Conservation (phyloP, 2,329 filamentous ascomycete genomes). For the Fusarium fracticaudum region DNA sequence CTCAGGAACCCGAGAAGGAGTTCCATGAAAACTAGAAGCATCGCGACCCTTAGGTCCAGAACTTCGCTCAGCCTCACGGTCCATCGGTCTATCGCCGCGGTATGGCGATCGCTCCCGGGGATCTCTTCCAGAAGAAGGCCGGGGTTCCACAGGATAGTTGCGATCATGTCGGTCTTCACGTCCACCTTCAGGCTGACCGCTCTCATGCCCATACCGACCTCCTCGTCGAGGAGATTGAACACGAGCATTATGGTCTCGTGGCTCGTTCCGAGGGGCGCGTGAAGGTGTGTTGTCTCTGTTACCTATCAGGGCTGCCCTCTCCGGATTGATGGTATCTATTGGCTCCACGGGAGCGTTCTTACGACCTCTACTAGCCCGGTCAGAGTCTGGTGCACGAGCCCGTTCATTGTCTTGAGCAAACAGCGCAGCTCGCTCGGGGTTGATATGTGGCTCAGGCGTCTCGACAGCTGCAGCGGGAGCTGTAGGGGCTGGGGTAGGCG, state of each 20-base stretch:
- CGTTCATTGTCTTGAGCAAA: slow-evolving; percentile 52
- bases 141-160: slow-evolving; percentile 49
- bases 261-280: slow-evolving; percentile 55
- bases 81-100: slow-evolving; percentile 50
- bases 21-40: slow-evolving; percentile 49
- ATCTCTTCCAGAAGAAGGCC: slow-evolving; percentile 43
- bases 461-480: slow-evolving; percentile 36
- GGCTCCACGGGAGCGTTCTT: slow-evolving; percentile 43
- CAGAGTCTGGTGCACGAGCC: slow-evolving; percentile 43
- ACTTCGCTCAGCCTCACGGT: slow-evolving; percentile 51
- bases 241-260: slow-evolving; percentile 53
- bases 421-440: slow-evolving; percentile 64
- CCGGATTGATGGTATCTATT: slow-evolving; percentile 57
- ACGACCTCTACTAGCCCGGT: slow-evolving; percentile 44
- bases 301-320: slow-evolving; percentile 57
- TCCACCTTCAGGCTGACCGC: slow-evolving; percentile 45
- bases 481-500: slow-evolving; percentile 42
- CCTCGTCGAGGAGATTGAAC: slow-evolving; percentile 61
- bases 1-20: slow-evolving; percentile 53
- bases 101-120: slow-evolving; percentile 48
- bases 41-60: slow-evolving; percentile 54
- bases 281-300: slow-evolving; percentile 50
- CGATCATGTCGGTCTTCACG: slow-evolving; percentile 61
- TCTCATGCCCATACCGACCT: slow-evolving; percentile 47
- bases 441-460: slow-evolving; percentile 59